phyloP scores from a whole-genome alignment of 768 basidiomycete species.

The Naganishia randhawae region DNA sequence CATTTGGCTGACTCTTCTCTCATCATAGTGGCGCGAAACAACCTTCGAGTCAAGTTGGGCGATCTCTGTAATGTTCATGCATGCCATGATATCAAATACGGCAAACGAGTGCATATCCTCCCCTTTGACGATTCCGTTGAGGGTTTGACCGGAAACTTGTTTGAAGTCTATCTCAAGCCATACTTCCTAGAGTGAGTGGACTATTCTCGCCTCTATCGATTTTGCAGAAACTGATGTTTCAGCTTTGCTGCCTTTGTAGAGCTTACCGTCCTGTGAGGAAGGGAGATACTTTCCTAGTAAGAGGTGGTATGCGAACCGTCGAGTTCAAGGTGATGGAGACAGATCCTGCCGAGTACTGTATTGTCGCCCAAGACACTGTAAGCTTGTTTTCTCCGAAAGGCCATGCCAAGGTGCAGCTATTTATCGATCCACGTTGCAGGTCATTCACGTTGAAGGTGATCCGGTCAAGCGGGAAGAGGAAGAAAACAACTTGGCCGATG shows the following conservation, averaged over 20 bases:
- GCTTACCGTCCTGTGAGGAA: conserved; percentile 94
- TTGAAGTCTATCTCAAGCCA: conserved; percentile 95
- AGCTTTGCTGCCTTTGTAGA: conserved; percentile 37
- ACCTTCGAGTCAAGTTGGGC: conserved; percentile 92
- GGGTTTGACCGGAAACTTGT: conserved; percentile 95
- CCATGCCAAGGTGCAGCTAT: background rate
- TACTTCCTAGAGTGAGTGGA: conserved; percentile 78
- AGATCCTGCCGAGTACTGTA: conserved; percentile 96
- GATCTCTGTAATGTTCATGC: conserved; percentile 94
- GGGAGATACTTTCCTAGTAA: conserved; percentile 98
- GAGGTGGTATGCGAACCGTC: conserved; percentile 95
- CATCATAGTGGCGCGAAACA: conserved; percentile 86
- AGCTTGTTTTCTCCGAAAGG: conserved; percentile 57
- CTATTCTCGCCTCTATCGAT: too few relatives aligned
- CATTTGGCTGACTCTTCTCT: background rate
- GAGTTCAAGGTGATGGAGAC: conserved; percentile 99
- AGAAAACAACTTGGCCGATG: conserved; percentile 90
- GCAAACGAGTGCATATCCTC: conserved; percentile 91
- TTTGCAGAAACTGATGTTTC: background rate
- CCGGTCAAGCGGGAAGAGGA: conserved; percentile 98
- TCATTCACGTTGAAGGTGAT: conserved; percentile 72
- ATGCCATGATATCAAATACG: conserved; percentile 97
- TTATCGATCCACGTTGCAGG: conserved; percentile 25
- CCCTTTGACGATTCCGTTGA: conserved; percentile 99
- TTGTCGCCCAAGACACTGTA: conserved; percentile 98